Conservation (phyloP, 768 basidiomycete species). For the Mycena rebaudengoi region DNA sequence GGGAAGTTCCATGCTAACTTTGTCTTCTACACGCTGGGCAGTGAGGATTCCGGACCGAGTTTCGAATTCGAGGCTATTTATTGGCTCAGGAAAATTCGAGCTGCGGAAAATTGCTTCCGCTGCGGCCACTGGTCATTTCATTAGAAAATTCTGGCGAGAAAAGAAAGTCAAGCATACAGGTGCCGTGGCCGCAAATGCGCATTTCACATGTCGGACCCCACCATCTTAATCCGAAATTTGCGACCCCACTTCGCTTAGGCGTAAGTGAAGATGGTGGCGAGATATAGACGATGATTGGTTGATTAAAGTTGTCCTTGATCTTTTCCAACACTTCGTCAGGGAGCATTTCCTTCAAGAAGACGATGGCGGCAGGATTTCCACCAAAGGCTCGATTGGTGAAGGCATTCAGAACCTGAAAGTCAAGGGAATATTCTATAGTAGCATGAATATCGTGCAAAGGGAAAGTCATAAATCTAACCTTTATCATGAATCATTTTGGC, state of each 20-base stretch:
- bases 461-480: too few species aligned
- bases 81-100: not conserved
- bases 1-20: constrained; percentile 16
- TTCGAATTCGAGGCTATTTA: constrained; percentile 10
- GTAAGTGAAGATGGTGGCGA: not conserved
- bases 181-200: constrained; percentile 20
- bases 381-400: constrained; percentile 1
- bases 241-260: not conserved
- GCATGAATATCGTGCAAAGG: too few species aligned
- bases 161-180: constrained; percentile 7
- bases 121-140: constrained; percentile 5
- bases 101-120: constrained; percentile 13
- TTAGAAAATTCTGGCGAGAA: too few species aligned
- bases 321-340: constrained; percentile 3
- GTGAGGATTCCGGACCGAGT: constrained; percentile 9
- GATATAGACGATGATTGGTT: constrained; percentile 13
- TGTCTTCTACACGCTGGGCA: constrained; percentile 5
- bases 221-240: constrained; percentile 11
- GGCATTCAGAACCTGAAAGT: constrained; percentile 1
- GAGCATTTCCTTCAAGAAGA: constrained; percentile 4
- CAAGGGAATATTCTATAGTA: too few species aligned
- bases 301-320: constrained; percentile 11
- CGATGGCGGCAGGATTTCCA: constrained; percentile 16
- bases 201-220: constrained; percentile 10
- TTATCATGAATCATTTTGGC: too few species aligned